Percentiles rank a stretch among this genome's conserved stretches.
Conservation (phyloP, 2,329 filamentous ascomycete species). For the Hypoxylon sp. region DNA sequence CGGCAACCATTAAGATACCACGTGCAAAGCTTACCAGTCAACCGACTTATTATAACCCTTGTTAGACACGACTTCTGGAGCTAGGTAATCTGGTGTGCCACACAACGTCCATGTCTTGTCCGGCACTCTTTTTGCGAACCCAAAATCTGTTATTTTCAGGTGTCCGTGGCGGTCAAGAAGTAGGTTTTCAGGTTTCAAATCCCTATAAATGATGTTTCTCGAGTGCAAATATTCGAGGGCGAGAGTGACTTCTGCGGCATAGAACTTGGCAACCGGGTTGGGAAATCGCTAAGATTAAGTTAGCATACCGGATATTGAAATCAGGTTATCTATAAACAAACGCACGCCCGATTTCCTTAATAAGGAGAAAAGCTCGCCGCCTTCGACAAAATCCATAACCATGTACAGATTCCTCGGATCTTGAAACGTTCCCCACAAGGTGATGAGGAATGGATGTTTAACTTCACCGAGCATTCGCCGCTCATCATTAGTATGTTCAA, state of each 20-base stretch:
- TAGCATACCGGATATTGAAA: conserved; percentile 15
- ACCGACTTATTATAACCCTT: conserved; percentile 99
- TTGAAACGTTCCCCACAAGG: conserved; percentile 97
- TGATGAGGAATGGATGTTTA: conserved; percentile 97
- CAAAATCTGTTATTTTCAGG: conserved; percentile 97
- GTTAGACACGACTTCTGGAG: conserved; percentile 97
- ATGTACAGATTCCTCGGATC: conserved; percentile 97
- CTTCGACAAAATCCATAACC: conserved; percentile 99
- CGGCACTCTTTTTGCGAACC: conserved; percentile 96
- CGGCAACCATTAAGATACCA: conserved; percentile 19
- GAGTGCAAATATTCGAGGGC: conserved; percentile 95
- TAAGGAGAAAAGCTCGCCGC: conserved; percentile 95
- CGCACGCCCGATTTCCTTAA: conserved; percentile 89
- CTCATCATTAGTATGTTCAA: conserved; percentile 99
- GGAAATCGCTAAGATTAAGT: conserved; percentile 80
- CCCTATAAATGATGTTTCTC: conserved; percentile 96
- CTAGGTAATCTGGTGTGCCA: conserved; percentile 96
- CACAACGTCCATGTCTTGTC: conserved; percentile 99
- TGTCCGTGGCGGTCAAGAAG: conserved; percentile 92
- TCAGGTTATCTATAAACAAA: conserved; percentile 34
- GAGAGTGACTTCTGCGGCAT: conserved; percentile 95
- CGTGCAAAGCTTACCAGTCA: conserved; percentile 77
- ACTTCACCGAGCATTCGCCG: conserved; percentile 94
- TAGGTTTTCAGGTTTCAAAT: conserved; percentile 94
- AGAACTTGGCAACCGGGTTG: conserved; percentile 98